A percentile compares a stretch with the other conserved stretches of the same genome.
phyloP scores from a whole-genome alignment of 2,329 filamentous ascomycete species.

The Botryotinia calthae region DNA sequence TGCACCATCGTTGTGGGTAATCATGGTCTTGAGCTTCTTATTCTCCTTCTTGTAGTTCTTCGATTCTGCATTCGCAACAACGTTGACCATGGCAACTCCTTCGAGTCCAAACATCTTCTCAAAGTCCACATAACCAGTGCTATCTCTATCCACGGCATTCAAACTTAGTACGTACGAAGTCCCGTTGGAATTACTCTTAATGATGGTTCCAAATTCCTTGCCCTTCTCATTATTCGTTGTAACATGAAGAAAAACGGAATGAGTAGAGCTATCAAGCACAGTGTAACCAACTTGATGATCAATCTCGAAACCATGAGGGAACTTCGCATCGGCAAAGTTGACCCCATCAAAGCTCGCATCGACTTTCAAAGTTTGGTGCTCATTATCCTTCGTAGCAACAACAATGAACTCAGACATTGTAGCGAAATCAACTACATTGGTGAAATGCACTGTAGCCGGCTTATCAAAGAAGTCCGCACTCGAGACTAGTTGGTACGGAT shows the following conservation, averaged over 20 bases:
- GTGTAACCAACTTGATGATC: conserved; percentile 82
- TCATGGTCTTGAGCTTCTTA: conserved; percentile 85
- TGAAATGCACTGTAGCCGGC: conserved; percentile 59
- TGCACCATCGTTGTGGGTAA: conserved; percentile 94
- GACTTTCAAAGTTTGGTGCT: conserved; percentile 67
- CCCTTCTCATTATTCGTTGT: conserved; percentile 66
- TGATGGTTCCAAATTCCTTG: conserved; percentile 76
- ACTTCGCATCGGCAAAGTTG: conserved; percentile 77
- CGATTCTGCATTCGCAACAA: conserved; percentile 70
- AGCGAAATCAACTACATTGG: conserved; percentile 79
- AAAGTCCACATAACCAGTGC: conserved; percentile 80
- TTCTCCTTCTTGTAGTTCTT: conserved; percentile 53
- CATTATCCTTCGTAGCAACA: conserved; percentile 67
- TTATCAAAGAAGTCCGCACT: conserved; percentile 76
- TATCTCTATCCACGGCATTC: conserved; percentile 76
- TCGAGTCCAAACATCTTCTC: conserved; percentile 93
- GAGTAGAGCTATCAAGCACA: conserved; percentile 89
- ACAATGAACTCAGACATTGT: conserved; percentile 97
- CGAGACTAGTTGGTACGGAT: conserved; percentile 67
- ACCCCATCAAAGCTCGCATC: conserved; percentile 82
- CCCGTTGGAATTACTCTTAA: conserved; percentile 98
- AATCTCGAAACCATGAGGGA: conserved; percentile 81
- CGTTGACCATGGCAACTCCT: conserved; percentile 83
- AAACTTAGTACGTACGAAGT: conserved; percentile 90
- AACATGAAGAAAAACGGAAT: conserved; percentile 92